Percentiles rank a stretch among this genome's conserved stretches.
Conservation (phyloP, 2,329 filamentous ascomycete species). For the Escovopsis weberi region DNA sequence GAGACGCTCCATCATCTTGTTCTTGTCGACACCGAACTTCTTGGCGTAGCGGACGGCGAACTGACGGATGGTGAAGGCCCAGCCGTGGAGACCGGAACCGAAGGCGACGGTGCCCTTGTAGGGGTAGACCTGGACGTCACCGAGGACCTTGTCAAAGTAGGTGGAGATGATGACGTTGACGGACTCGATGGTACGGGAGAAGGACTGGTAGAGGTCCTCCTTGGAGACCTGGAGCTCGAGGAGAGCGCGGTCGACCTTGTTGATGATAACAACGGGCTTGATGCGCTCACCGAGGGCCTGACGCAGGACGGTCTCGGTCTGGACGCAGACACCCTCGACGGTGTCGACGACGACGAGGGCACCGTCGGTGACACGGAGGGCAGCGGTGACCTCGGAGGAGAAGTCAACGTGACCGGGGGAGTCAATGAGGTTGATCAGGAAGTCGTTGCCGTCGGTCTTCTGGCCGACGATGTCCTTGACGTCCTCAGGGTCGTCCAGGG, state of each 20-base stretch:
- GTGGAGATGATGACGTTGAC: conserved; percentile 99
- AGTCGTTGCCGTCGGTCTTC: conserved; percentile 82
- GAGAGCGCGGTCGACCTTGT: conserved; percentile 99
- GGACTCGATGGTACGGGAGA: conserved; percentile 98
- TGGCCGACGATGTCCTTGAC: conserved; percentile 86
- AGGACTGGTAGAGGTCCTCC: conserved; percentile 99
- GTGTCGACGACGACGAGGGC: conserved; percentile 99
- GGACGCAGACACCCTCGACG: conserved; percentile 98
- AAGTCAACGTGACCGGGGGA: conserved; percentile 99
- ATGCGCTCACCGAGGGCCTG: conserved; percentile 99
- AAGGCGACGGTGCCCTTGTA: conserved; percentile 97
- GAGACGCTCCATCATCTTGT: conserved; percentile 99
- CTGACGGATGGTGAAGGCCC: conserved; percentile 98
- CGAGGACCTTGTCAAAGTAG: conserved; percentile 92
- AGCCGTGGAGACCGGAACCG: conserved; percentile 98
- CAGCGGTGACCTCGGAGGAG: conserved; percentile 98
- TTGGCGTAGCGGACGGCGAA: conserved; percentile 94
- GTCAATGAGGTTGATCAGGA: conserved; percentile 99
- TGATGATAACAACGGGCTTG: conserved; percentile 99
- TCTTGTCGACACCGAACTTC: conserved; percentile 99
- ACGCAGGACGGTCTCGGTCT: conserved; percentile 98
- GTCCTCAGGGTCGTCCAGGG: conserved; percentile 68
- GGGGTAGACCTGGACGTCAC: conserved; percentile 97
- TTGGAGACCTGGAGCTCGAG: conserved; percentile 97
- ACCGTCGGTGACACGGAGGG: conserved; percentile 99